Conservation (phyloP, 2,329 filamentous ascomycete species). For the Fusarium pseudoanthophilum region DNA sequence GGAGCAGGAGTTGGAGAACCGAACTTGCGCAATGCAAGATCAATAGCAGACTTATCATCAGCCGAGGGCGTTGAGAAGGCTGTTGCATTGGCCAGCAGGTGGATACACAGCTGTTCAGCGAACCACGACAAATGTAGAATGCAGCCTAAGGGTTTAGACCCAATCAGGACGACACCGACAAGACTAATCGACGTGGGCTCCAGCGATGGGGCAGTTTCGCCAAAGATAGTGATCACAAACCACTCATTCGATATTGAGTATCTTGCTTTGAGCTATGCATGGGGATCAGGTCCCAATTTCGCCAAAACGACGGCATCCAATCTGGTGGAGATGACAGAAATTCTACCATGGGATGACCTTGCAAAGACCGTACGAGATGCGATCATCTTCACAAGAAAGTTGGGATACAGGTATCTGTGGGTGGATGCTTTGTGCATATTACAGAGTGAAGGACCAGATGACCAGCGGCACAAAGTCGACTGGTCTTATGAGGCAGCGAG, state of each 20-base stretch:
- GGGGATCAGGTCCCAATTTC: background rate
- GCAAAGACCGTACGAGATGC: background rate
- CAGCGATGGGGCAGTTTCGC: fast-evolving
- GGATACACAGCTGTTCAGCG: background rate
- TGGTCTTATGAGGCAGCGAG: slow-evolving; percentile 1
- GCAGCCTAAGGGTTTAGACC: no score
- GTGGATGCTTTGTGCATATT: slow-evolving; percentile 9
- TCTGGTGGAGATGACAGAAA: background rate
- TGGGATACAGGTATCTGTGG: background rate
- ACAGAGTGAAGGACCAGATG: background rate
- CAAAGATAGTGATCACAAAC: background rate
- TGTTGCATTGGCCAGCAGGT: background rate
- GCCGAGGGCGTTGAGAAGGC: background rate
- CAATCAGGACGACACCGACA: background rate
- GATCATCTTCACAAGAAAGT: background rate
- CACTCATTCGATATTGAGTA: background rate
- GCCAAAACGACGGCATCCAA: background rate
- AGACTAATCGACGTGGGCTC: background rate
- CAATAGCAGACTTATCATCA: background rate
- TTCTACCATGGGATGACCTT: background rate
- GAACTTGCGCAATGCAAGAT: background rate
- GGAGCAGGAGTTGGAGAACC: fast-evolving
- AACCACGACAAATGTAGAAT: background rate
- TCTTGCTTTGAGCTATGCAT: slow-evolving; percentile 7
- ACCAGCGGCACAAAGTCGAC: background rate